A percentile compares a stretch with the other conserved stretches of the same genome.
Evolutionary conservation across 2,329 filamentous ascomycete genomes (phyloP).

Genomic region (Annulohypoxylon truncatum): DNA sequence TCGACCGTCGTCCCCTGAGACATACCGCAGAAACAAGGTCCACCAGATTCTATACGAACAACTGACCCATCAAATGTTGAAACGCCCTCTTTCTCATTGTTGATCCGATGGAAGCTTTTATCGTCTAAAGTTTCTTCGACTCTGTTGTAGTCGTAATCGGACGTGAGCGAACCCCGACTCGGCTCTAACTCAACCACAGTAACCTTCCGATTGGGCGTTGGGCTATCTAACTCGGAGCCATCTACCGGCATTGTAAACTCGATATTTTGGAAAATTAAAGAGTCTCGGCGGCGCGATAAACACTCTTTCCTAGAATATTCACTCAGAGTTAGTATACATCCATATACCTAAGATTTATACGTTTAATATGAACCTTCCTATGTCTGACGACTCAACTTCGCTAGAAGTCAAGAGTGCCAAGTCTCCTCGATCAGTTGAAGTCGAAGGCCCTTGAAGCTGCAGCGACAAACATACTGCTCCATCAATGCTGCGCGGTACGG

Average conservation of each 20-base stretch:
- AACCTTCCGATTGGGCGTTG: constrained; percentile 44
- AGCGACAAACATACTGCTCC: background rate
- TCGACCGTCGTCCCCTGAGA: constrained; percentile 32
- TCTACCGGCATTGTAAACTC: constrained; percentile 42
- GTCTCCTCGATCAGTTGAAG: background rate
- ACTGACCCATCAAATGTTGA: background rate
- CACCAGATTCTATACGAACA: background rate
- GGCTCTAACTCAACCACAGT: constrained; percentile 45
- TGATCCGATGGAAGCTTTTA: background rate
- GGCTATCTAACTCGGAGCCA: constrained; percentile 20
- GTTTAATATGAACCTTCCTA: constrained; percentile 19
- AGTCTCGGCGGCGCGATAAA: constrained; percentile 15
- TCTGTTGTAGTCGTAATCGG: background rate
- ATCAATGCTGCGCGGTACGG: constrained; percentile 7
- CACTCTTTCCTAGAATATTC: constrained; percentile 28
- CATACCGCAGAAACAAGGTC: constrained; percentile 12
- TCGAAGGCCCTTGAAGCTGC: background rate
- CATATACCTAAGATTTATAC: background rate
- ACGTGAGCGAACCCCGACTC: background rate
- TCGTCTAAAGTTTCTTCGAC: background rate
- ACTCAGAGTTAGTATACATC: constrained; percentile 9
- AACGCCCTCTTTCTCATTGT: background rate
- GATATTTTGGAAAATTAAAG: constrained; percentile 44
- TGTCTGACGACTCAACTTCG: background rate
- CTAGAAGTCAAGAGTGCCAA: constrained; percentile 2